Evolutionary conservation across 106 monocot species (phyloP).

Genomic region (Dendrobium nobile): DNA sequence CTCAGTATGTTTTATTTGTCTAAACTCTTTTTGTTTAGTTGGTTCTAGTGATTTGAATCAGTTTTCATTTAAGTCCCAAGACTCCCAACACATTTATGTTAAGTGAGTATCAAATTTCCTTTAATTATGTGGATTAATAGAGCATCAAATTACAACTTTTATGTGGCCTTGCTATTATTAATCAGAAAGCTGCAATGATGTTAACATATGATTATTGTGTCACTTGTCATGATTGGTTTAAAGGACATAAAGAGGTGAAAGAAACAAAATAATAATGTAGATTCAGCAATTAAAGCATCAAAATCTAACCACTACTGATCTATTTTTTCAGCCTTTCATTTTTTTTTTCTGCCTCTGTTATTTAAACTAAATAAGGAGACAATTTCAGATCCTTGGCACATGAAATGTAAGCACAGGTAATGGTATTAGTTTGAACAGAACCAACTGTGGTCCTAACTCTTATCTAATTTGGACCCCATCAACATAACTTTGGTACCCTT

Average conservation of each 20-base stretch:
- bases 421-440: neutral
- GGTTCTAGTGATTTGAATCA: too few relatives aligned
- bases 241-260: neutral
- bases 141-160: too few relatives aligned
- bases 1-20: too few relatives aligned
- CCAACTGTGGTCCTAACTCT: neutral
- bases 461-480: neutral
- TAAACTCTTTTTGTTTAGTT: too few relatives aligned
- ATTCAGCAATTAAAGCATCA: neutral
- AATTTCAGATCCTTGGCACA: slow-evolving; percentile 1
- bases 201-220: too few relatives aligned
- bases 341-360: neutral
- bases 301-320: neutral
- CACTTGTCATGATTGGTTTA: neutral
- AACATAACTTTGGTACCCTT: neutral
- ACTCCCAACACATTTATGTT: too few relatives aligned
- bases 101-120: too few relatives aligned
- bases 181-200: too few relatives aligned
- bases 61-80: too few relatives aligned
- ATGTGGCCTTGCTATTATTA: too few relatives aligned
- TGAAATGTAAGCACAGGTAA: neutral
- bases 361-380: neutral
- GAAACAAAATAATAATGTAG: neutral
- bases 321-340: slow-evolving; percentile 3
- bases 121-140: too few relatives aligned